Evolutionary conservation across 352 stramenopile species (phyloP).

Genomic region (Elongisporangium prolatum): DNA sequence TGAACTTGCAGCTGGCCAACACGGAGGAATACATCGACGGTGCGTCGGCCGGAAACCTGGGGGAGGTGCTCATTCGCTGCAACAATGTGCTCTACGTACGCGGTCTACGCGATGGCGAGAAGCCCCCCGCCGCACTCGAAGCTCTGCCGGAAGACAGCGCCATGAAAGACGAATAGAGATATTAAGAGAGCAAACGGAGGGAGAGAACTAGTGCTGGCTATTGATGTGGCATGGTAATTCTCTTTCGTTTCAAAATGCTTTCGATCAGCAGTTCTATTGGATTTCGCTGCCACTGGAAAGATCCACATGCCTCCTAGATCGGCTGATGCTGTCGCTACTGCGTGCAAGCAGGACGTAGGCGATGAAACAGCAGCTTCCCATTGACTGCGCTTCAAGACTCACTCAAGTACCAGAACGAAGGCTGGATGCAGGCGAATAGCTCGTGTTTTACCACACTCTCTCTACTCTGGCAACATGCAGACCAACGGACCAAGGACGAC

Average conservation of each 20-base stretch:
- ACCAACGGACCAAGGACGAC: neutral
- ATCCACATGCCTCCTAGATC: neutral
- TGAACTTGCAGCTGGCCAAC: constrained; percentile 97
- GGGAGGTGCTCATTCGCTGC: constrained; percentile 98
- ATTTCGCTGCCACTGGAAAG: neutral
- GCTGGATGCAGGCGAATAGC: neutral
- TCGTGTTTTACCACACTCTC: neutral
- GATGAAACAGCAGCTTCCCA: neutral
- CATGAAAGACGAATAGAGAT: constrained; percentile 24
- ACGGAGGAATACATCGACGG: constrained; percentile 98
- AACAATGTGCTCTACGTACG: constrained; percentile 99
- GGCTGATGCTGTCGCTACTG: neutral
- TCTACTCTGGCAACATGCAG: neutral
- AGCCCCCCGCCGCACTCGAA: constrained; percentile 29
- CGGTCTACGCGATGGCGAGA: constrained; percentile 74
- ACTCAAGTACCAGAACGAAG: neutral
- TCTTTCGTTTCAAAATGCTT: neutral
- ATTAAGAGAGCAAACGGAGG: constrained; percentile 15
- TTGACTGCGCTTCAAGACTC: neutral
- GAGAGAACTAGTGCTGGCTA: neutral
- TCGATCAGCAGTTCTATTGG: neutral
- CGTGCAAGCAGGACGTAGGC: neutral
- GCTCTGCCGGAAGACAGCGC: constrained; percentile 26
- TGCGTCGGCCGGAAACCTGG: constrained; percentile 94
- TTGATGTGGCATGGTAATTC: neutral